Percentiles rank a stretch among this genome's conserved stretches.
Conservation (phyloP, 306 rosid species). For the Adenanthera pavonina region DNA sequence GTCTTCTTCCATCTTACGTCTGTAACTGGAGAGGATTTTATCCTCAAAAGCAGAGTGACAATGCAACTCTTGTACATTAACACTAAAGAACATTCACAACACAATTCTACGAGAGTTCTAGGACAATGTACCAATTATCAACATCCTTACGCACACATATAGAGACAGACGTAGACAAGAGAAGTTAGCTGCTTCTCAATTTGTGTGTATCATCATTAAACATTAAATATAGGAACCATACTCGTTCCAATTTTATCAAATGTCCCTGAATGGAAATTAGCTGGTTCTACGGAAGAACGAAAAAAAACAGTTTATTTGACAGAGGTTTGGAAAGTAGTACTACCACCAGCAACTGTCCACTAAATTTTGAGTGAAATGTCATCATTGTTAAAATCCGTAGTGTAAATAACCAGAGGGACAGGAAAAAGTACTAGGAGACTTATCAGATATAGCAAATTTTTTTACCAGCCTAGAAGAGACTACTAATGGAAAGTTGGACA, state of each 20-base stretch:
- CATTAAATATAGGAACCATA: too few species aligned
- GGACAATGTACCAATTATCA: not conserved
- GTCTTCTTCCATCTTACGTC: not conserved
- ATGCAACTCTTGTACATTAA: not conserved
- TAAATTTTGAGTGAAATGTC: too few species aligned
- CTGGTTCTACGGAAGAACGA: too few species aligned
- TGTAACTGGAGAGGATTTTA: not conserved
- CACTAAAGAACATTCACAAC: not conserved
- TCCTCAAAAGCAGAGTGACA: not conserved
- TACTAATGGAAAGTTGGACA: not conserved
- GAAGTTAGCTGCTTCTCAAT: too few species aligned
- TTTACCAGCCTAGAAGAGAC: not conserved
- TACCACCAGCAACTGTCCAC: too few species aligned
- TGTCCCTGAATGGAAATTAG: too few species aligned
- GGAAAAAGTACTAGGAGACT: not conserved
- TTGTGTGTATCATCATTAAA: too few species aligned
- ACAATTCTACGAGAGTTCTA: not conserved
- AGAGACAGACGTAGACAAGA: not conserved
- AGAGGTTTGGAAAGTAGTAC: too few species aligned
- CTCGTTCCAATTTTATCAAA: too few species aligned
- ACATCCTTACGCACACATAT: not conserved
- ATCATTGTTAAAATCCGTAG: too few species aligned
- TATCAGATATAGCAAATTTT: not conserved
- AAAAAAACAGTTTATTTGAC: too few species aligned
- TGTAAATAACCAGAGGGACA: too few species aligned